Percentiles rank a stretch among this genome's conserved stretches.
phyloP scores from a whole-genome alignment of 345 rosid genomes.

The Heritiera littoralis region DNA sequence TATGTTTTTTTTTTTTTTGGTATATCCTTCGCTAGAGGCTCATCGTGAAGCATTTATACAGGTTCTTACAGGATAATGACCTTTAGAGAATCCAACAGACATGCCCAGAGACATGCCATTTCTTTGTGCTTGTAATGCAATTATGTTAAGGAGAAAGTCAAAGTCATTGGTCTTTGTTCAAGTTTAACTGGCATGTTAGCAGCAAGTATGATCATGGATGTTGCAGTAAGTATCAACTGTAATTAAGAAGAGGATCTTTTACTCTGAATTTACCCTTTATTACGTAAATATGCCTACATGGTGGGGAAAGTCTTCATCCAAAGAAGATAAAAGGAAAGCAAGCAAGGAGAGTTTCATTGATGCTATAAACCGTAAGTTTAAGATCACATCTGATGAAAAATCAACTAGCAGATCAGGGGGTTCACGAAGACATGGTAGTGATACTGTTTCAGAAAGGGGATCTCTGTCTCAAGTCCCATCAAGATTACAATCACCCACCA shows the following conservation, averaged over 20 bases:
- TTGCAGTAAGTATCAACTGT: slow-evolving; percentile 23
- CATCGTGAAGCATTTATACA: slow-evolving; percentile 9
- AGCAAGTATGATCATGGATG: slow-evolving; percentile 32
- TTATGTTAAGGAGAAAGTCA: slow-evolving; percentile 14
- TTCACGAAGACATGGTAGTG: slow-evolving; percentile 46
- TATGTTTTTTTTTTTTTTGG: slow-evolving; percentile 6
- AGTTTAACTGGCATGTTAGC: slow-evolving; percentile 24
- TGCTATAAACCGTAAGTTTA: slow-evolving; percentile 61
- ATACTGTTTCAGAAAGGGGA: slow-evolving; percentile 62
- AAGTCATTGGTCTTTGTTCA: slow-evolving; percentile 27
- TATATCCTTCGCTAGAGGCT: slow-evolving; percentile 10
- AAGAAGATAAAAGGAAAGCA: slow-evolving; percentile 73
- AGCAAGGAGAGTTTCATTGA: slow-evolving; percentile 74
- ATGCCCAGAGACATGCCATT: neutral
- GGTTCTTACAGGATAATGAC: slow-evolving; percentile 1
- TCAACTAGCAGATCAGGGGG: slow-evolving; percentile 47
- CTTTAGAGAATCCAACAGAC: slow-evolving; percentile 2
- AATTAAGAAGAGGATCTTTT: slow-evolving; percentile 21
- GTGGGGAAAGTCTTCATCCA: slow-evolving; percentile 77
- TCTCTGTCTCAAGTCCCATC: slow-evolving; percentile 67
- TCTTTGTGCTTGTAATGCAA: slow-evolving; percentile 3
- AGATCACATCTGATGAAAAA: slow-evolving; percentile 56
- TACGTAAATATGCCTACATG: slow-evolving; percentile 53
- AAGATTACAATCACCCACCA: slow-evolving; percentile 73
- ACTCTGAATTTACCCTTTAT: slow-evolving; percentile 24